Evolutionary conservation across 495 filamentous ascomycete genomes (phyloP).

Genomic region (Penicillium herquei): DNA sequence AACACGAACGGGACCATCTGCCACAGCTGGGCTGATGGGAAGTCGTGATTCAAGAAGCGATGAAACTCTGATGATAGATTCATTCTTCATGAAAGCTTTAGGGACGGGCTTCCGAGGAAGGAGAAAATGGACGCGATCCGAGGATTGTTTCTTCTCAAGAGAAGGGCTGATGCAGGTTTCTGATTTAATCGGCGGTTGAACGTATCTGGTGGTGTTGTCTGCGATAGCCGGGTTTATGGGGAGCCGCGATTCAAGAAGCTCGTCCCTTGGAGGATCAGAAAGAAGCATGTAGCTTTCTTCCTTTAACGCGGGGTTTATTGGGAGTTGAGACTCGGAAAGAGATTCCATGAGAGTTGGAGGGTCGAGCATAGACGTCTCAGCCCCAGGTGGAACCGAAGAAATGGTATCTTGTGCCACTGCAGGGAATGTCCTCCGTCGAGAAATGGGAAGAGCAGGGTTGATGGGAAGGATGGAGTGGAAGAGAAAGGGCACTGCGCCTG

Average conservation of each 20-base stretch:
- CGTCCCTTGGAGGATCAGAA: not conserved
- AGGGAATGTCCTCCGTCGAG: conserved; percentile 6
- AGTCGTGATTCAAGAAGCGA: not conserved
- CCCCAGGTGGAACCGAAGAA: not conserved
- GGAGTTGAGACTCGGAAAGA: conserved; percentile 5
- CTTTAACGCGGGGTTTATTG: conserved; percentile 32
- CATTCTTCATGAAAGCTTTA: not conserved
- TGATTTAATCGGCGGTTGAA: not conserved
- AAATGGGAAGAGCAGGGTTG: conserved; percentile 14
- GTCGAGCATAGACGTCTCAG: not conserved
- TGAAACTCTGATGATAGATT: not conserved
- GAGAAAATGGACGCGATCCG: too few relatives aligned
- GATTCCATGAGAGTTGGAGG: not conserved
- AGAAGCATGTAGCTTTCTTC: conserved; percentile 2
- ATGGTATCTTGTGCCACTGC: not conserved
- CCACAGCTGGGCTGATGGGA: conserved; percentile 10
- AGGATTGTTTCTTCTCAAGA: not conserved
- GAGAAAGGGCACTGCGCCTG: conserved; percentile 10
- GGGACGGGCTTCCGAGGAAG: too few relatives aligned
- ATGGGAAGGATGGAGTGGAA: conserved; percentile 19
- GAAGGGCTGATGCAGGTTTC: conserved; percentile 5
- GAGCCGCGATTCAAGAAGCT: not conserved
- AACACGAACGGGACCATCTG: not conserved
- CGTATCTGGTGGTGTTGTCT: not conserved
- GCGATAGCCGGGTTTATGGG: not conserved